Evolutionary conservation across 1,284 basidiomycete species (phyloP).

Genomic region (Pterula multifida): DNA sequence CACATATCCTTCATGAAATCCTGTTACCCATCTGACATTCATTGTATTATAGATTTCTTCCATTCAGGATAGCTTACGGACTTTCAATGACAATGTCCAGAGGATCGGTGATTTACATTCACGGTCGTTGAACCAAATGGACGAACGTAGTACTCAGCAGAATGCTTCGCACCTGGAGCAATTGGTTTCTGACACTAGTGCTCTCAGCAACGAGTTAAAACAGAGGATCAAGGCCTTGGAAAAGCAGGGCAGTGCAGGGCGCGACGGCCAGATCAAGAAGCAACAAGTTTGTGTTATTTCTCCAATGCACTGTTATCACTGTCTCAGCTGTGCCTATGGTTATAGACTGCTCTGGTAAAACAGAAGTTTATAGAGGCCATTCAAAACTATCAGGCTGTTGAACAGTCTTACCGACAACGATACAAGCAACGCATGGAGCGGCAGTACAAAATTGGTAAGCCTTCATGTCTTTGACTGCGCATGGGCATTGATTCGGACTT

Average conservation of each 20-base stretch:
- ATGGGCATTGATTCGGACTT: slow-evolving; percentile 5
- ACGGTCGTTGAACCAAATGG: slow-evolving; percentile 68
- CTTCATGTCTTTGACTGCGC: slow-evolving; percentile 1
- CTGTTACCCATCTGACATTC: slow-evolving; percentile 59
- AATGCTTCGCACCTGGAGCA: slow-evolving; percentile 58
- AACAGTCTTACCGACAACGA: slow-evolving; percentile 86
- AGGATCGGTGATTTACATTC: slow-evolving; percentile 65
- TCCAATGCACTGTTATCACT: not conserved
- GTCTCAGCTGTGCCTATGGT: slow-evolving; percentile 1
- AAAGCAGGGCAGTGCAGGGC: slow-evolving; percentile 55
- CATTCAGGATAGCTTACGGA: slow-evolving; percentile 58
- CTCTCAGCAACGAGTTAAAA: slow-evolving; percentile 64
- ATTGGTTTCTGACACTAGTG: slow-evolving; percentile 69
- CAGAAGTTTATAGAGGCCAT: slow-evolving; percentile 80
- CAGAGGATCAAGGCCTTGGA: slow-evolving; percentile 72
- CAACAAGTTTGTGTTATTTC: slow-evolving; percentile 49
- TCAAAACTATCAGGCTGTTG: slow-evolving; percentile 80
- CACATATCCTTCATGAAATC: slow-evolving; percentile 53
- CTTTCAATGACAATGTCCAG: slow-evolving; percentile 60
- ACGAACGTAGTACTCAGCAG: slow-evolving; percentile 53
- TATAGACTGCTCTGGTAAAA: slow-evolving; percentile 63
- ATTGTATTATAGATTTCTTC: slow-evolving; percentile 59
- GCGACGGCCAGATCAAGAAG: slow-evolving; percentile 73
- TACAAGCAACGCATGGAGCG: slow-evolving; percentile 93
- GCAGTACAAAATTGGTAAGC: slow-evolving; percentile 83